Conservation (phyloP, 768 basidiomycete species). For the Naganishia friedmannii region DNA sequence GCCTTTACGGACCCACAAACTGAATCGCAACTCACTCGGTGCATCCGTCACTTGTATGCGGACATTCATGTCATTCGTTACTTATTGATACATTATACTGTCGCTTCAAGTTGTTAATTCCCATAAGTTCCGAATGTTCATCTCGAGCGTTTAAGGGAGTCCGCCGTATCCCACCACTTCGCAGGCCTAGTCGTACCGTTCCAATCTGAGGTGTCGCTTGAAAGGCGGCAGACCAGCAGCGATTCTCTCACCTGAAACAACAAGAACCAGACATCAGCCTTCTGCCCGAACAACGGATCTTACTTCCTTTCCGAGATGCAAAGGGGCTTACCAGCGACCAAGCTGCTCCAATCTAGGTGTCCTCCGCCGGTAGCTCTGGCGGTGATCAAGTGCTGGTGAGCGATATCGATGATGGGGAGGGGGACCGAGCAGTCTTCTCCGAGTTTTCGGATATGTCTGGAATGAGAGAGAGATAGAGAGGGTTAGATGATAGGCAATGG, state of each 20-base stretch:
- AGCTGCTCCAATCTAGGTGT: constrained; percentile 74
- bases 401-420: constrained; percentile 54
- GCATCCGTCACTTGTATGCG: not conserved
- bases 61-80: not conserved
- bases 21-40: not conserved
- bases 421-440: constrained; percentile 58
- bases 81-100: not conserved
- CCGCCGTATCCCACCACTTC: no score
- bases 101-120: not conserved
- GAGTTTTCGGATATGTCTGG: constrained; percentile 62
- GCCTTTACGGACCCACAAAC: not conserved
- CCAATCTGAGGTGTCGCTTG: constrained; percentile 26
- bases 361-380: constrained; percentile 70
- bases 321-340: constrained; percentile 64
- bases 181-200: not conserved
- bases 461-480: constrained; percentile 8
- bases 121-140: not conserved
- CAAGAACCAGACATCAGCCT: constrained; percentile 33
- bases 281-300: constrained; percentile 61
- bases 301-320: constrained; percentile 56
- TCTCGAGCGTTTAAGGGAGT: not conserved
- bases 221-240: constrained; percentile 18
- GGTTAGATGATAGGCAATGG: constrained; percentile 54
- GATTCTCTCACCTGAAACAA: constrained; percentile 12
- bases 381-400: constrained; percentile 74